Evolutionary conservation across 495 filamentous ascomycete genomes (phyloP), one percentile per base, ranked within the genome.

Genomic region (Coniosporium apollinis): DNA sequence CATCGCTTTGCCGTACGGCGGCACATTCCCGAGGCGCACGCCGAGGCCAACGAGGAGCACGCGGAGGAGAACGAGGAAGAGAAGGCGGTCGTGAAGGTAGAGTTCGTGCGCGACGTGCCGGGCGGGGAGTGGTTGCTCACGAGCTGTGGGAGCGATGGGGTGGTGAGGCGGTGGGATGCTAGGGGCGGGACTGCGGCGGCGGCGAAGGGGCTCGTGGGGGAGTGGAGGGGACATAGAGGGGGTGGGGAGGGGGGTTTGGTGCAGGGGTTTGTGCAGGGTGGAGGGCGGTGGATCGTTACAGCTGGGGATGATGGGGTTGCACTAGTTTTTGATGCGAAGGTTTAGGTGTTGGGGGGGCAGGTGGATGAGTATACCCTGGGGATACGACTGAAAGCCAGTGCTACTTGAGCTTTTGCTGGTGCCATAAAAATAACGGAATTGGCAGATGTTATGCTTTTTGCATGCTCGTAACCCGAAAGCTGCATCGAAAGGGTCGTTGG

Each of bases 21-120:
- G 32, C 74, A 87, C 50, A 81, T 94, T 37, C 59, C 62, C 36
- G 79, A 76, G 21, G 69, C 80, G 22, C 75, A 83, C 33, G 69
- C 76, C 4, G 96, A 91, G 47, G 82, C 85, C 0, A 67, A 87
- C 25, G 65, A 89, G 22, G 60, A 78, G 32, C 74, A 87, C 50
- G 80, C 94, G 36, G 59, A 63, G 37, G 79, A 76, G 21, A 89
- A 83, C 5, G 78, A 96, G 54, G 75, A 85, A 15, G 87, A 78
- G 22, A 71, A 65, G 42, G 71, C 79, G 10, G 81, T 96, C 9
- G 86, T 96, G 35, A 85, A 89, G 58, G 75, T 94, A 6, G 86
- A 93, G 40, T 99, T 94, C 55, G 65, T 86, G 16, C 51, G 50
- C 61, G 64, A 35, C 61, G 58, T 42, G 43, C 49, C 5, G 33